Evolutionary conservation across 78 protist species (phyloP), one percentile per base, ranked within the genome.

Genomic region (Chrysochromulina parva): DNA sequence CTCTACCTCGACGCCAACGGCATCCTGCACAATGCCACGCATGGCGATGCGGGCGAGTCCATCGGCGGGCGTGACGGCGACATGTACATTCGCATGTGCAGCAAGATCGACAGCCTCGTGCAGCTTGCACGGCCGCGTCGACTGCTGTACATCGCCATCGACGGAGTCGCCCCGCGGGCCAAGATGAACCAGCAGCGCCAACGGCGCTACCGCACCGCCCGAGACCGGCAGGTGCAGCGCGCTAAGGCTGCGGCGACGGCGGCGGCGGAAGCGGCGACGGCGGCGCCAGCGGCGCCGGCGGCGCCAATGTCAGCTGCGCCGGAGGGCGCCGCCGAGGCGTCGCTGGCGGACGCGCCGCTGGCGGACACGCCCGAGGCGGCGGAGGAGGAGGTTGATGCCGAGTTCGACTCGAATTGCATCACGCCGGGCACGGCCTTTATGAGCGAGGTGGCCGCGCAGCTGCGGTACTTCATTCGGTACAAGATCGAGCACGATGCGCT

Each of bases 1-100:
- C 92, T 98, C 65, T 98, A 98, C 92, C 87, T 98, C 67, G 99
- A 98, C 94, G 97, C 97, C 98, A 98, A 98, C 88, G 99, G 99
- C 50, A 95, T 98, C 85, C 94, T 98, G 47, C 99, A 98, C 90
- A 95, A 96, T n/a, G 96, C 97, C 93, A 91, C 98, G 11, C 99
- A 98, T 92, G 67, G 90, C 26, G 82, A 78, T 90, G 92, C 85
- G 28, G 94, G 53, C 67, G 85, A n/a, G 4, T 53, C 55, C 16
- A n/a, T 50, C 48, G 47, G n/a, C 24, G 58, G 88, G 48, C 10
- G 90, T 16, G 94, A 88, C 76, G 85, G 93, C 20, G 97, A 97
- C 78, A 93, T 98, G 96, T 60, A 96, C 38, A 28, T 65, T 14
- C 87, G 88, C 6, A 90, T 98, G 67, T 96, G 94, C 74, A 66